phyloP scores from a whole-genome alignment of 129 eudicot genomes.

The Chrysanthemum makinoi region DNA sequence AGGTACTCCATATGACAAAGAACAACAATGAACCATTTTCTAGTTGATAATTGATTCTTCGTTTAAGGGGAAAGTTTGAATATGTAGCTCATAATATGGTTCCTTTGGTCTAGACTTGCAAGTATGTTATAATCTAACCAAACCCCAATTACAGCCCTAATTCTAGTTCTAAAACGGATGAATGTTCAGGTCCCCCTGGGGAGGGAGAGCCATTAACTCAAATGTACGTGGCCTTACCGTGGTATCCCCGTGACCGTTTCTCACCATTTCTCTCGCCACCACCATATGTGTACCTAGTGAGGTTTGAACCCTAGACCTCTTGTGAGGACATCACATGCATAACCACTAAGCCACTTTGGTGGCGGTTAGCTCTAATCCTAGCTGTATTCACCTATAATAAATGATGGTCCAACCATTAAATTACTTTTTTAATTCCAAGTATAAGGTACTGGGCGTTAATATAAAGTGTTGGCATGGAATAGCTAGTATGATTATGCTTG shows the following conservation, averaged over 20 bases:
- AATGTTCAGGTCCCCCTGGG: too few relatives aligned
- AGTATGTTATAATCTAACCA: not conserved
- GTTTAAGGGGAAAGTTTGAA: not conserved
- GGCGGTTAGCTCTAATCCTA: not conserved
- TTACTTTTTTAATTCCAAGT: not conserved
- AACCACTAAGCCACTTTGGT: too few relatives aligned
- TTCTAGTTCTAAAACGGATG: not conserved
- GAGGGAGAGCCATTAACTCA: too few relatives aligned
- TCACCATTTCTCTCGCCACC: too few relatives aligned
- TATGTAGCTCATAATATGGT: not conserved
- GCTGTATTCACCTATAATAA: not conserved
- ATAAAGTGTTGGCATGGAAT: not conserved
- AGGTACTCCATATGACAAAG: not conserved
- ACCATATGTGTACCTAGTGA: too few relatives aligned
- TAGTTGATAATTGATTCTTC: not conserved
- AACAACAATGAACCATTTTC: not conserved
- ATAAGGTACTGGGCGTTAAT: not conserved
- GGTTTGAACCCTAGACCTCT: too few relatives aligned
- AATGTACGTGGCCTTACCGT: too few relatives aligned
- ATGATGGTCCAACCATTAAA: not conserved
- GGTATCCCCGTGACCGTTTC: too few relatives aligned
- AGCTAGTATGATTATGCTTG: not conserved
- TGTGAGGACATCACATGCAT: too few relatives aligned
- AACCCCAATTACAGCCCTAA: not conserved
- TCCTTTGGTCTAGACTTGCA: not conserved